Base-by-base conservation (phyloP, 2,329 filamentous ascomycete species). In the Saccharata proteae region DNA sequence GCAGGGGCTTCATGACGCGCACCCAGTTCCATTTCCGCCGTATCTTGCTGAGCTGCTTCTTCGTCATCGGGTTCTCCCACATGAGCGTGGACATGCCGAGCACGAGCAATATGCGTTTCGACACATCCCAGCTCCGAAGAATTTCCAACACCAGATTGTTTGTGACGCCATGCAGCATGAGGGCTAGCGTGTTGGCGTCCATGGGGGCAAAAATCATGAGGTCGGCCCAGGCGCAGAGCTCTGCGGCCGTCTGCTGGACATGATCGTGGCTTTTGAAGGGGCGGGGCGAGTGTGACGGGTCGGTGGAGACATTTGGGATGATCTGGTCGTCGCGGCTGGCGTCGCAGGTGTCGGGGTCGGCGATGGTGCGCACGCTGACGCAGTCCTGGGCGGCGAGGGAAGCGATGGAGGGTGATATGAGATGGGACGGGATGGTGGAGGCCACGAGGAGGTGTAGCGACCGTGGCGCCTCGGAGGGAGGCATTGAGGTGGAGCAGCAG, bases 31-130 rank as follows among this genome's bases (percentile, higher is more conserved):
- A 93, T 52, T 84, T 86, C 40, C 74, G 66, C 40, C 77, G 70
- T 24, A 93, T 73, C 57, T 92, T 90, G 55, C 73, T 79, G 38
- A 93, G 68, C 49, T 93, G 85, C 46, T 84, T 80, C 59, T 81
- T 82, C 11, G 83, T 93, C 59, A 86, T 77, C 3, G 85, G 83
- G 46, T 90, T 85, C 49, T 86, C 76, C 84, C 84, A 93, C 74
- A 88, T 85, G 38, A 80, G 70, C 1, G 74, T 74, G 19, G 81
- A 88, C 85, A 94, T 92, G 41, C 82, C 83, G 0, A 86, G 85
- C 5, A 93, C 77, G 35, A 94, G 61, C 29, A 93, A 59, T 17
- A 93, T 80, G 44, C 78, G 80, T 58, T 93, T 93, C 5, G 77
- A 78, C 1, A 80, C 75, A 45, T 92, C 77, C 86, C 86, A 94